These are phyloP conservation scores for Beauveria caledonica DNA, from an alignment of 2,329 filamentous ascomycete genomes.

Conservation along the genomic window DNA sequence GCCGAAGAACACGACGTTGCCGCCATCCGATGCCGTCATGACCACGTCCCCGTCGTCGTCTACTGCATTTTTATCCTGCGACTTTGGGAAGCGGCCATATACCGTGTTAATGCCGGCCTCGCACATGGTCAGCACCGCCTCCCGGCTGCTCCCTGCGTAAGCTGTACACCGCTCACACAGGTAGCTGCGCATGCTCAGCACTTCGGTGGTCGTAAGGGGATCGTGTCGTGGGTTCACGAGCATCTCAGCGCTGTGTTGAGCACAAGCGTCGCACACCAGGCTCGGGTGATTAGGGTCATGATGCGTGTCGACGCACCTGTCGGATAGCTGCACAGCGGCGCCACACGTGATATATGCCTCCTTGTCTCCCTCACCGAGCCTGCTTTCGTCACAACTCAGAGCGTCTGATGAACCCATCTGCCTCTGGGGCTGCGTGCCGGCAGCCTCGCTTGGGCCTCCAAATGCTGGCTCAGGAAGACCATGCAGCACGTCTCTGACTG, in stretches of 20 bases:
- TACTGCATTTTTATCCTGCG: not conserved
- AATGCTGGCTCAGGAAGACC: not conserved
- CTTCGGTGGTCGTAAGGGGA: constrained; percentile 16
- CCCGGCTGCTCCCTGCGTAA: not conserved
- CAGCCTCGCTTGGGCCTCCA: not conserved
- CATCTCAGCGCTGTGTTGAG: constrained; percentile 13
- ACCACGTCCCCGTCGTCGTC: not conserved
- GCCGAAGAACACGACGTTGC: not conserved
- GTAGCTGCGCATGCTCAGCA: constrained; percentile 29
- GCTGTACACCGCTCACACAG: constrained; percentile 25
- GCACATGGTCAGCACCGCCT: constrained; percentile 8
- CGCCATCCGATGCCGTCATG: not conserved
- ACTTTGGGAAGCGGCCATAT: constrained; percentile 10
- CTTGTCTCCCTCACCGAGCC: not conserved
- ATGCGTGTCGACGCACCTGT: not conserved
- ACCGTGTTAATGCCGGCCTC: constrained; percentile 17
- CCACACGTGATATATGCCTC: not conserved
- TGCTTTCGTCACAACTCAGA: not conserved
- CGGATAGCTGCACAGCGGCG: not conserved
- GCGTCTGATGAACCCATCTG: not conserved
- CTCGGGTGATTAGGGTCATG: not conserved
- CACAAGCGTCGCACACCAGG: constrained; percentile 21
- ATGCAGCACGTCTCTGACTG: not conserved
- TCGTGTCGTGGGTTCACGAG: constrained; percentile 13
- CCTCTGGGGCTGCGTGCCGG: not conserved